phyloP scores from a whole-genome alignment of 352 stramenopile genomes.

The Pythium aphanidermatum region DNA sequence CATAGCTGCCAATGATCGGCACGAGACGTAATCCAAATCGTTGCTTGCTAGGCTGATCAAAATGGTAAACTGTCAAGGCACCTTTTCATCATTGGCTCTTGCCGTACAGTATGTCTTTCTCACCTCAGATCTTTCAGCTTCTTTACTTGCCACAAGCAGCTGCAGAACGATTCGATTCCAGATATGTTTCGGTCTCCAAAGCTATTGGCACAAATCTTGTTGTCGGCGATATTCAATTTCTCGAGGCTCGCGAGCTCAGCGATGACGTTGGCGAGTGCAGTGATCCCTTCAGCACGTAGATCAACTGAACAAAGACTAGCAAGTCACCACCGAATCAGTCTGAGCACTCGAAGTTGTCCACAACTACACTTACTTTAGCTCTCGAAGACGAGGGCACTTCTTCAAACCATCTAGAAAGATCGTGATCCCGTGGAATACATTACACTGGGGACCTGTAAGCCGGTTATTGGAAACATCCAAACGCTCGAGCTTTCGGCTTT shows the following conservation, averaged over 20 bases:
- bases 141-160: constrained; percentile 34
- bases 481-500: constrained; percentile 38
- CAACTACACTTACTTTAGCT: constrained; percentile 40
- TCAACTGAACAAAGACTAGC: constrained; percentile 27
- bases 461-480: constrained; percentile 49
- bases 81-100: too few species aligned
- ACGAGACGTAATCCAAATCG: constrained; percentile 48
- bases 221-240: constrained; percentile 41
- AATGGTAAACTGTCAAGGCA: neutral
- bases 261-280: constrained; percentile 39
- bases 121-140: constrained; percentile 37
- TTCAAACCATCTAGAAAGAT: constrained; percentile 40
- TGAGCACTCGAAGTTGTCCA: neutral
- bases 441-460: constrained; percentile 37
- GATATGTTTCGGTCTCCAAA: constrained; percentile 41
- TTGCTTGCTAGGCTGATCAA: constrained; percentile 39
- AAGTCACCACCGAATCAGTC: neutral
- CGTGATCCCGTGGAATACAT: constrained; percentile 53
- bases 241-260: constrained; percentile 31
- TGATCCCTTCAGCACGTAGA: constrained; percentile 49
- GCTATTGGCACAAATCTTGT: constrained; percentile 44
- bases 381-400: constrained; percentile 35
- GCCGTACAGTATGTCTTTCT: too few species aligned
- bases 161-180: constrained; percentile 55
- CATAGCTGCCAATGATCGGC: constrained; percentile 36